Base-by-base conservation (phyloP, 2,329 filamentous ascomycete genomes). In the Dissoconium aciculare region DNA sequence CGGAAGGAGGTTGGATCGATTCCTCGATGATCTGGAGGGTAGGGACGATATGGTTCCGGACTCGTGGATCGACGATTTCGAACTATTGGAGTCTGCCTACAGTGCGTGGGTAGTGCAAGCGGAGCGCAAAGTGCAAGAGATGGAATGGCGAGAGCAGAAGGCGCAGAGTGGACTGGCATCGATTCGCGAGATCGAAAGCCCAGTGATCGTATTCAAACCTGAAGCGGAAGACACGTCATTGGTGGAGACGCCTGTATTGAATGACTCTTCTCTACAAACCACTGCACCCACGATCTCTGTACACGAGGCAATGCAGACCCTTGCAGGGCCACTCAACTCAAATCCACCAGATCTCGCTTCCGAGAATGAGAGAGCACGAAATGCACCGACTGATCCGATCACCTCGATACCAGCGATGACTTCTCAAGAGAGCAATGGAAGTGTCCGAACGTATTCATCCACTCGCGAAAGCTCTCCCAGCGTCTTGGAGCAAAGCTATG, bases 21-120 rank as follows among this genome's bases (percentile, higher is more conserved):
- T 94, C 69, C 66, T 98, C 10, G 85, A 98, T 54, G 67, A 71
- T 17, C 64, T 95, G 2, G 89, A 95, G 54, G 85, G 83, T 2
- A 66, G 74, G 32, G 66, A 78, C 26, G 89, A 98, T 47, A 82
- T 78, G 0, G 60, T 98, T 6, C 89, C 89, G 0, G 79, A 91
- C 24, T 53, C 62, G 15, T 98, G 87, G 89, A 71, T 95, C 33
- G 82, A 92, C 45, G 69, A 75, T 4, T 77, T 95, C 58, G 89
- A 95, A 52, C 57, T 59, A 0, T 62, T 91, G 4, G 89, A 98
- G 53, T 62, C 67, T 8, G 69, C 75, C 16, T 93, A 87, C 54
- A 71, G 74, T 5, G 68, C 74, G 14, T 98, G 89, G 89, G 72
- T 75, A 26, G 74, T 78, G 28, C 67, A 76, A 28, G 84, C 80